These are phyloP conservation scores for Ceratocystis cacaofunesta DNA, from an alignment of 2,329 filamentous ascomycete species.

Conservation along the genomic window DNA sequence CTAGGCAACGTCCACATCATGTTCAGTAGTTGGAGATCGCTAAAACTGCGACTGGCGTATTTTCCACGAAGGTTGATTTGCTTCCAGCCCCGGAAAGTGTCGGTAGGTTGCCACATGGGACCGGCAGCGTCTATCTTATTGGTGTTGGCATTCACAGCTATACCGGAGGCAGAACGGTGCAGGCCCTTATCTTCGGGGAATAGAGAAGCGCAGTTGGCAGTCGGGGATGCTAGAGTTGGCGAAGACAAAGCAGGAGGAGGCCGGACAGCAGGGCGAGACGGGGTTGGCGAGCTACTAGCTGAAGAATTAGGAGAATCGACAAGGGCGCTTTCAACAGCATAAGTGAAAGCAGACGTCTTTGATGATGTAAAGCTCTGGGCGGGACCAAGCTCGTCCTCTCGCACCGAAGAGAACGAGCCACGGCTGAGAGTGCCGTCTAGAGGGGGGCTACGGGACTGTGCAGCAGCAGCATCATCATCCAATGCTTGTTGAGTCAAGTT, in stretches of 20 bases:
- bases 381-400: constrained; percentile 43
- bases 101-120: constrained; percentile 44
- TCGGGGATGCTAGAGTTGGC: not conserved
- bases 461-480: not conserved
- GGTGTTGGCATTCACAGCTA: not conserved
- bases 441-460: constrained; percentile 5
- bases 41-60: constrained; percentile 45
- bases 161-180: not conserved
- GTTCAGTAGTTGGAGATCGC: constrained; percentile 41
- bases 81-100: constrained; percentile 48
- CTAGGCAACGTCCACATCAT: constrained; percentile 36
- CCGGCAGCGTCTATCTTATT: constrained; percentile 33
- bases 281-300: constrained; percentile 33
- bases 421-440: constrained; percentile 22
- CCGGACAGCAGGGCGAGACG: constrained; percentile 34
- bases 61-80: constrained; percentile 44
- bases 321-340: constrained; percentile 34
- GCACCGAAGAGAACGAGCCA: constrained; percentile 47
- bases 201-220: not conserved
- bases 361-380: constrained; percentile 49
- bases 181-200: not conserved
- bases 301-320: constrained; percentile 38
- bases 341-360: constrained; percentile 45
- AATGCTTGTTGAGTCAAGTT: too few species aligned
- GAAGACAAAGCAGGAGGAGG: constrained; percentile 27